Conservation (phyloP, 208 protist genomes). For the Vickermania spadyakhi region DNA sequence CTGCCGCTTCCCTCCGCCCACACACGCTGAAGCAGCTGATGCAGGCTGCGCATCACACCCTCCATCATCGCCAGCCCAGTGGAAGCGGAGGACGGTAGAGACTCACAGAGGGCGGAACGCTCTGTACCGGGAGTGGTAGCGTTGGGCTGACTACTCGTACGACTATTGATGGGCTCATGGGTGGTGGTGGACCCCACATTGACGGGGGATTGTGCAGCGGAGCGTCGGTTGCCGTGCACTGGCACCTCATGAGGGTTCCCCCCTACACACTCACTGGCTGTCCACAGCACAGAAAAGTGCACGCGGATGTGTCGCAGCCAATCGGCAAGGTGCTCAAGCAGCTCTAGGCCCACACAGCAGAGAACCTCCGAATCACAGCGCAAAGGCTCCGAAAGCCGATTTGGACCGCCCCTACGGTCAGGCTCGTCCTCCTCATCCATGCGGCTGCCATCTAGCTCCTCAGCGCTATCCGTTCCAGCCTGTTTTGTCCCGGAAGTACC, state of each 20-base stretch:
- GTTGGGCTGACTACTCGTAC: too few species aligned
- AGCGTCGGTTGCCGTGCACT: neutral
- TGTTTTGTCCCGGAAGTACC: neutral
- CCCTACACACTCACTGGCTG: neutral
- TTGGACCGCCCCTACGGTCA: neutral
- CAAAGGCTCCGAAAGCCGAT: too few species aligned
- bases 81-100: too few species aligned
- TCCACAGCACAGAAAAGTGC: conserved; percentile 34
- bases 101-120: too few species aligned
- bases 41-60: neutral
- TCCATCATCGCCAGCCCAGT: neutral
- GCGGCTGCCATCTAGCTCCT: neutral
- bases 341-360: conserved; percentile 13
- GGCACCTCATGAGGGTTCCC: neutral
- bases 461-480: neutral
- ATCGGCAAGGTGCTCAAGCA: conserved; percentile 23
- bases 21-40: neutral
- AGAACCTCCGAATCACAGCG: conserved; percentile 6
- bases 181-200: neutral
- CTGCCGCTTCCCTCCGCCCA: neutral
- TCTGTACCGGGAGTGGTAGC: too few species aligned
- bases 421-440: neutral
- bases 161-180: neutral
- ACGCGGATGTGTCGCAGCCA: conserved; percentile 45
- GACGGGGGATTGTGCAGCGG: too few species aligned